Percentiles rank a stretch among this genome's conserved stretches.
Conservation (phyloP, 2,329 filamentous ascomycete species). For the Cadophora sp. region DNA sequence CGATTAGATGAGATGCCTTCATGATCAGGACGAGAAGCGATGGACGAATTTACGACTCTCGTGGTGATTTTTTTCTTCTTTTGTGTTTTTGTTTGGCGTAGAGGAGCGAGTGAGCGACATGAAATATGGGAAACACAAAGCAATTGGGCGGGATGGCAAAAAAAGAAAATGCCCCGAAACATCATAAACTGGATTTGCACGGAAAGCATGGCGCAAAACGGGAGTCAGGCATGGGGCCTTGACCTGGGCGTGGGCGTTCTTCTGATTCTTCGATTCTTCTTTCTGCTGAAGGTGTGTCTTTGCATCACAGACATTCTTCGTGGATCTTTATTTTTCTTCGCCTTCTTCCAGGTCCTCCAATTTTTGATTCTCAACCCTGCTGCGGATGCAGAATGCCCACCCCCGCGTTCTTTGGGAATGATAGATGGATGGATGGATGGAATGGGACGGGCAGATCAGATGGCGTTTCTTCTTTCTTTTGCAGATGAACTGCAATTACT, state of each 20-base stretch:
- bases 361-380: neutral
- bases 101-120: constrained; percentile 17
- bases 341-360: neutral
- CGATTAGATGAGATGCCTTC: constrained; percentile 17
- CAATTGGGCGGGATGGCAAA: constrained; percentile 17
- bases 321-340: neutral
- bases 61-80: constrained; percentile 17
- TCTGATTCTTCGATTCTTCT: neutral
- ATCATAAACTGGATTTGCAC: constrained; percentile 24
- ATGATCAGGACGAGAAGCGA: neutral
- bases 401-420: neutral
- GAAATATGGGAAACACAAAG: constrained; percentile 5
- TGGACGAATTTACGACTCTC: constrained; percentile 22
- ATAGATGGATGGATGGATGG: constrained; percentile 3
- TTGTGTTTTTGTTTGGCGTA: constrained; percentile 25
- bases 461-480: too few relatives aligned
- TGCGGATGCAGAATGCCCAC: neutral
- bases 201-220: constrained; percentile 20
- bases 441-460: neutral
- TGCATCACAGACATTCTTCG: neutral
- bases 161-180: constrained; percentile 13
- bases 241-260: constrained; percentile 9
- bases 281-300: neutral
- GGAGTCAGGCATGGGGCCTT: neutral
- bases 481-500: too few relatives aligned